Evolutionary conservation across 306 rosid genomes (phyloP).

Genomic region (Heteromeles arbutifolia): DNA sequence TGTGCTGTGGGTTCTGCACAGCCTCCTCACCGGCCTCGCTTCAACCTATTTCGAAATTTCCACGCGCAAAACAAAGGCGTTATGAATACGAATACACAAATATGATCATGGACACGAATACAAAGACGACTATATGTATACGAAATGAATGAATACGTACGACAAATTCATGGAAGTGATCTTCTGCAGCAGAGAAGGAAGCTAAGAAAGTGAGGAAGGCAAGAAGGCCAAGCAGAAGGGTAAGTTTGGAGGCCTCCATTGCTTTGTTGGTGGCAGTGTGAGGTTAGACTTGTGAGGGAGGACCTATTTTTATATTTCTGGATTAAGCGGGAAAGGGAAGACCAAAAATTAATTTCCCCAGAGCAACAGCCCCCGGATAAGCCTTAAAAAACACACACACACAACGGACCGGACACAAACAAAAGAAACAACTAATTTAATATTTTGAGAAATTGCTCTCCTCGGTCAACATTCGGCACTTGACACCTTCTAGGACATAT

Average conservation of each 20-base stretch:
- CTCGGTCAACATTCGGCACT: not conserved
- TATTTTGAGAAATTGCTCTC: not conserved
- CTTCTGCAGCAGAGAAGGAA: constrained; percentile 36
- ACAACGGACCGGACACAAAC: too few species aligned
- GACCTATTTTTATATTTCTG: constrained; percentile 37
- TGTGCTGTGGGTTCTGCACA: constrained; percentile 62
- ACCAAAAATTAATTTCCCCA: not conserved
- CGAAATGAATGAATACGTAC: constrained; percentile 37
- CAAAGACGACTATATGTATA: not conserved
- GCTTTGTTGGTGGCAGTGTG: constrained; percentile 20
- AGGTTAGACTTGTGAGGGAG: constrained; percentile 5
- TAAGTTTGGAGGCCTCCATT: constrained; percentile 43
- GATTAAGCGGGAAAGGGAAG: constrained; percentile 9
- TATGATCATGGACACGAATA: not conserved
- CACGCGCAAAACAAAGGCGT: not conserved
- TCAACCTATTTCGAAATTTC: constrained; percentile 32
- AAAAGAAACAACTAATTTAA: too few species aligned
- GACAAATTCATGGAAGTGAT: constrained; percentile 70
- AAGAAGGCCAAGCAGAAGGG: constrained; percentile 34
- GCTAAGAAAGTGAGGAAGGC: constrained; percentile 33
- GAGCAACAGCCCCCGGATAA: too few species aligned
- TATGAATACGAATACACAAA: not conserved
- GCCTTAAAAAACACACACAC: too few species aligned
- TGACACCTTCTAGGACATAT: not conserved
- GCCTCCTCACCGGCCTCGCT: constrained; percentile 64